Conservation (phyloP, 371 early-diverging fungal species). For the Lichtheimia ornata region DNA sequence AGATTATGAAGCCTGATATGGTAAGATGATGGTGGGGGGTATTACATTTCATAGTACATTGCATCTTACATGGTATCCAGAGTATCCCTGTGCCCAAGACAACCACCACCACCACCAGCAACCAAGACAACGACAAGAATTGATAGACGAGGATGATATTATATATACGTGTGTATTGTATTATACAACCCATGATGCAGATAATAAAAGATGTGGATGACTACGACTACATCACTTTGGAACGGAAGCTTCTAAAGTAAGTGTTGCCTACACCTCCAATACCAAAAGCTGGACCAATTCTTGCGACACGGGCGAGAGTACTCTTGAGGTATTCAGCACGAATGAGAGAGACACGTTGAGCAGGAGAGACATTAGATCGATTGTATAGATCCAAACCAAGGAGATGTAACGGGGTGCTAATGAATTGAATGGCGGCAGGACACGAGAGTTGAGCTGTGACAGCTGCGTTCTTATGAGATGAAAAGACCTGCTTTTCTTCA, state of each 20-base stretch:
- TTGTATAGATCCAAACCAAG: conserved; percentile 66
- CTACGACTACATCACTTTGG: background rate
- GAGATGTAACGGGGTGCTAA: conserved; percentile 64
- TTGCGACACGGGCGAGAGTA: conserved; percentile 56
- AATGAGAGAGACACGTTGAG: conserved; percentile 40
- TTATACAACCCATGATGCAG: background rate
- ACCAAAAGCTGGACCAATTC: conserved; percentile 75
- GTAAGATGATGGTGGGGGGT: background rate
- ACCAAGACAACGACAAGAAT: background rate
- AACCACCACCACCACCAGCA: background rate
- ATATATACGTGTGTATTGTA: no score
- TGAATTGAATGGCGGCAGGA: conserved; percentile 59
- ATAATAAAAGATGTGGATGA: background rate
- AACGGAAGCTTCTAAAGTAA: conserved; percentile 16
- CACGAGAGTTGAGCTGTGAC: conserved; percentile 52
- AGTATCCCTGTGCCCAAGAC: background rate
- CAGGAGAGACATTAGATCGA: conserved; percentile 31
- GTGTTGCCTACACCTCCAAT: conserved; percentile 70
- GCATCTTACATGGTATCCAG: background rate
- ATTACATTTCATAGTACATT: no score
- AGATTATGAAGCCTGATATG: conserved; percentile 22
- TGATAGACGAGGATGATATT: background rate
- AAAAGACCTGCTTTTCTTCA: conserved; percentile 3
- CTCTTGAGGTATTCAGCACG: conserved; percentile 56
- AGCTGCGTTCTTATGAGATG: conserved; percentile 27